Evolutionary conservation across 441 rosid species (phyloP).

Genomic region (Euphorbia corollata): DNA sequence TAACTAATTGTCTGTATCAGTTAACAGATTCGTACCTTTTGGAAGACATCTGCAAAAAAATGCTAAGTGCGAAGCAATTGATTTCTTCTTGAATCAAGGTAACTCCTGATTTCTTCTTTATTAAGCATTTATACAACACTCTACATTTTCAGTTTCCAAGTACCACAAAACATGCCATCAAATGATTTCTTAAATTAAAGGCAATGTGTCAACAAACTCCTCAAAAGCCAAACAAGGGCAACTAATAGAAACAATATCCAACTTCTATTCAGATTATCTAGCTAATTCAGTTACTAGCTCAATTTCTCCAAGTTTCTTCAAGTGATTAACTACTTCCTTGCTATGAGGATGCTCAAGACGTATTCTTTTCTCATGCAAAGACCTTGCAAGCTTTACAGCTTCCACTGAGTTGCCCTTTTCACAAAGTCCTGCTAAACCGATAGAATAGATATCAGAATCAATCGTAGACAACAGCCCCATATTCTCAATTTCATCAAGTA

Average conservation of each 20-base stretch:
- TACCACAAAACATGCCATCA: neutral
- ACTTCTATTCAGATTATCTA: constrained; percentile 20
- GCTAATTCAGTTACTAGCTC: constrained; percentile 36
- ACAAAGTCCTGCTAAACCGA: constrained; percentile 50
- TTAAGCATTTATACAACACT: neutral
- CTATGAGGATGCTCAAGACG: constrained; percentile 30
- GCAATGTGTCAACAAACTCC: neutral
- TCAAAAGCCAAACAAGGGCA: neutral
- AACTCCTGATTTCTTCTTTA: neutral
- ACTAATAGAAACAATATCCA: neutral
- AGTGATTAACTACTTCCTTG: constrained; percentile 32
- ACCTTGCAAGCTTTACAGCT: constrained; percentile 54
- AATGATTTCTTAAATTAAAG: neutral
- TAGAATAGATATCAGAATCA: constrained; percentile 51
- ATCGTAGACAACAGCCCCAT: constrained; percentile 34
- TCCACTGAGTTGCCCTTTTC: constrained; percentile 39
- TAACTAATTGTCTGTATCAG: neutral
- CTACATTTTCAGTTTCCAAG: neutral
- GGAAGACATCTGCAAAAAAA: constrained; percentile 1
- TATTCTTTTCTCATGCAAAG: constrained; percentile 46
- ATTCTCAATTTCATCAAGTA: constrained; percentile 46
- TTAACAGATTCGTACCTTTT: constrained; percentile 7
- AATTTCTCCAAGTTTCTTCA: constrained; percentile 39
- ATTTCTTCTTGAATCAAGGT: neutral
- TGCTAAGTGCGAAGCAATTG: neutral